phyloP scores from a whole-genome alignment of 495 filamentous ascomycete genomes.

The Neurospora tetrasperma region DNA sequence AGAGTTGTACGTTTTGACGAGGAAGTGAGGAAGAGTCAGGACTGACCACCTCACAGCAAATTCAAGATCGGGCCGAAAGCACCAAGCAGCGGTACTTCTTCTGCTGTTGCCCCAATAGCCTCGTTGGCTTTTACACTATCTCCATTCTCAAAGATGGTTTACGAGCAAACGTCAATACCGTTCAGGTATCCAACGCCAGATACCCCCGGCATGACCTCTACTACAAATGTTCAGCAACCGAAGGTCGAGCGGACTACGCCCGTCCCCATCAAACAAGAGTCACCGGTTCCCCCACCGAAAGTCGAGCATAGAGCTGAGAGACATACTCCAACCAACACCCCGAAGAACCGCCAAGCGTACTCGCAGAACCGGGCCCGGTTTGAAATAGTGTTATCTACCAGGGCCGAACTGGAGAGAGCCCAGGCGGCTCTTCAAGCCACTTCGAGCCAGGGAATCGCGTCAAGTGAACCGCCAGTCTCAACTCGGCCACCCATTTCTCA shows the following conservation, averaged over 20 bases:
- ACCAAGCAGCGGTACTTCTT: conserved; percentile 4
- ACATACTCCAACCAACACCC: conserved; percentile 1
- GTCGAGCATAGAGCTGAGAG: conserved; percentile 5
- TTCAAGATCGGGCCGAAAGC: conserved; percentile 48
- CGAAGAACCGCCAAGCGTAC: conserved; percentile 17
- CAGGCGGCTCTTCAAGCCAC: conserved; percentile 3
- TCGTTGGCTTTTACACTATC: conserved; percentile 25
- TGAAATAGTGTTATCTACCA: conserved; percentile 26
- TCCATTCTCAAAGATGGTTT: conserved; percentile 36
- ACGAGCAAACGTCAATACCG: conserved; percentile 26
- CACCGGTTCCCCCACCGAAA: conserved; percentile 11
- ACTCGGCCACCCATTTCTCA: not conserved
- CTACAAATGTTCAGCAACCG: conserved; percentile 9
- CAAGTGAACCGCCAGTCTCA: not conserved
- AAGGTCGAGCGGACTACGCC: conserved; percentile 5
- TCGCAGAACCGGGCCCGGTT: conserved; percentile 19
- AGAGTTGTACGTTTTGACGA: conserved; percentile 50
- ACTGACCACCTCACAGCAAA: conserved; percentile 39
- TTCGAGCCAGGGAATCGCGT: not conserved
- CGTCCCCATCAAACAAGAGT: conserved; percentile 6
- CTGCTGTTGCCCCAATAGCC: conserved; percentile 4
- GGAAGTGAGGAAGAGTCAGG: not conserved
- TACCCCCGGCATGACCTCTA: conserved; percentile 10
- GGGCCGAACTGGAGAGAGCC: conserved; percentile 16
- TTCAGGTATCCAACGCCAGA: conserved; percentile 31